phyloP scores from a whole-genome alignment of 345 rosid genomes.

The Turritis glabra region DNA sequence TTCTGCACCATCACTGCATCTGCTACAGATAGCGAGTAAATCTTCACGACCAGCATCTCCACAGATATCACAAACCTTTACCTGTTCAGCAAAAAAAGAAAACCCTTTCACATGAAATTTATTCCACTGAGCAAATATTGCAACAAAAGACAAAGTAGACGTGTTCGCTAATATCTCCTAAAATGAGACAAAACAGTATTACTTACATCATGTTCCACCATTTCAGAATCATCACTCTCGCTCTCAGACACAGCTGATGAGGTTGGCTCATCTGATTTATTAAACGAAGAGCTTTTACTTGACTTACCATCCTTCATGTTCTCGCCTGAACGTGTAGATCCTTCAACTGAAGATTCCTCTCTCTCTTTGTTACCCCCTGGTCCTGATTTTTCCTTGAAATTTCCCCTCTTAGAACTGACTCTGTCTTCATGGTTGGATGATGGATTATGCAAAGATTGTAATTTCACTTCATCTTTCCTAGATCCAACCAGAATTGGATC shows the following conservation, averaged over 20 bases:
- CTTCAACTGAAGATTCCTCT: conserved; percentile 39
- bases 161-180: neutral
- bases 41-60: conserved; percentile 99
- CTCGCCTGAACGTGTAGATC: conserved; percentile 35
- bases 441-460: conserved; percentile 25
- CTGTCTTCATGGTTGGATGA: conserved; percentile 26
- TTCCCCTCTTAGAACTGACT: conserved; percentile 21
- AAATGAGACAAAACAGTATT: conserved; percentile 22
- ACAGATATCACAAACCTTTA: conserved; percentile 98
- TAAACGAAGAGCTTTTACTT: conserved; percentile 38
- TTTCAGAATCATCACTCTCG: conserved; percentile 77
- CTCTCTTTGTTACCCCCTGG: conserved; percentile 35
- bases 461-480: conserved; percentile 41
- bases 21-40: conserved; percentile 87
- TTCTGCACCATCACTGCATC: conserved; percentile 98
- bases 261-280: conserved; percentile 45
- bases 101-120: neutral
- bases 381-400: conserved; percentile 40
- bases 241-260: conserved; percentile 51
- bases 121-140: neutral
- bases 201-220: conserved; percentile 91
- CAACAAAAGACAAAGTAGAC: conserved; percentile 2
- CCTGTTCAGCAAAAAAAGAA: conserved; percentile 54
- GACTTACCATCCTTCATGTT: conserved; percentile 46
- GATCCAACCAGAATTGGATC: conserved; percentile 46